Percentiles rank a stretch among this genome's conserved stretches.
Evolutionary conservation across 2,329 filamentous ascomycete species (phyloP).

Genomic region (Penicillium expansum): DNA sequence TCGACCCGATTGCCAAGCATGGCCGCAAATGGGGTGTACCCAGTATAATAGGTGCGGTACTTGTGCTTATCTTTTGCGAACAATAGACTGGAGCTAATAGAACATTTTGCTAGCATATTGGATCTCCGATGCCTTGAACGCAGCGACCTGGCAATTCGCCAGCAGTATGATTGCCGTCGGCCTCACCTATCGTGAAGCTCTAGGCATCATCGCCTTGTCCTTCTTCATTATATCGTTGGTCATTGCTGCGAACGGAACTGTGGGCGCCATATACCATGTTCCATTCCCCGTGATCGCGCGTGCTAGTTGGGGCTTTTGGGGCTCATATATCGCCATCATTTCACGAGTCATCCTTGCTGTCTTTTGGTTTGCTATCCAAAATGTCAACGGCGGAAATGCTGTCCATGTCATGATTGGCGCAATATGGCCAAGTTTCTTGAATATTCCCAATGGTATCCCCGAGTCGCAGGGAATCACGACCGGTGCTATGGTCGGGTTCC

Average conservation of each 20-base stretch:
- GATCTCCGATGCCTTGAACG: constrained; percentile 53
- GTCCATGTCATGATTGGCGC: constrained; percentile 53
- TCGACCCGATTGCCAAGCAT: constrained; percentile 49
- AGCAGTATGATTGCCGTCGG: constrained; percentile 52
- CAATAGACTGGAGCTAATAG: background rate
- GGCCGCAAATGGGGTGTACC: constrained; percentile 48
- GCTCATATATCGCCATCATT: constrained; percentile 55
- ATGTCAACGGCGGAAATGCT: constrained; percentile 59
- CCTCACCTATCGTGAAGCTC: constrained; percentile 53
- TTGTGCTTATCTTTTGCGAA: background rate
- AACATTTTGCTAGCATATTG: constrained; percentile 44
- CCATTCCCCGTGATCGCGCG: constrained; percentile 58
- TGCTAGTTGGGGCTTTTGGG: constrained; percentile 58
- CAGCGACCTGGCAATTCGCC: constrained; percentile 56
- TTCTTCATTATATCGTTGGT: constrained; percentile 57
- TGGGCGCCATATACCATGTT: constrained; percentile 52
- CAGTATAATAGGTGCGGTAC: constrained; percentile 39
- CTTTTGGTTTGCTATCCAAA: constrained; percentile 66
- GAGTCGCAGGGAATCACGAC: constrained; percentile 47
- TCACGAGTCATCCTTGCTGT: constrained; percentile 55
- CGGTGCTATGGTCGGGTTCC: constrained; percentile 45
- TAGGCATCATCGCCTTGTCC: constrained; percentile 50
- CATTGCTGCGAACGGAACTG: constrained; percentile 60
- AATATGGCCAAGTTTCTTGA: constrained; percentile 48
- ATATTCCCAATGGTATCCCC: constrained; percentile 40